These are phyloP conservation scores for Apiospora hydei DNA, from an alignment of 2,329 filamentous ascomycete genomes.

Conservation along the genomic window DNA sequence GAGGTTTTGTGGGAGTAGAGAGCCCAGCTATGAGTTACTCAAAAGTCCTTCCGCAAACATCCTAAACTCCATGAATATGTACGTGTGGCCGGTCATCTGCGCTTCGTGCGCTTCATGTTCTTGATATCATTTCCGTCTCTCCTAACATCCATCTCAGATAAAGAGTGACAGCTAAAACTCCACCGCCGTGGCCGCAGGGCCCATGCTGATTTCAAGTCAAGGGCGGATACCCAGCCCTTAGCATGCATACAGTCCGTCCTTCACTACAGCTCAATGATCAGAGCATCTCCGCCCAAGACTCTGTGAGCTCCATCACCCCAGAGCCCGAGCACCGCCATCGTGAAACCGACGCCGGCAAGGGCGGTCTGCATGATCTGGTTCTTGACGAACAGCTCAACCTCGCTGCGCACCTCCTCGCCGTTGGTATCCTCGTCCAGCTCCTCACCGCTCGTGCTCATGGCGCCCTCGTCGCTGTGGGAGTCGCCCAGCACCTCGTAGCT, in stretches of 20 bases:
- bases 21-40: background rate
- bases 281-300: constrained; percentile 29
- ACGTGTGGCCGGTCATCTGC: background rate
- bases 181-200: background rate
- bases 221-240: background rate
- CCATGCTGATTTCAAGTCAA: background rate
- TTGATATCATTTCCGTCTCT: background rate
- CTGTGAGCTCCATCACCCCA: constrained; percentile 66
- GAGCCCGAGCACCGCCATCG: constrained; percentile 68
- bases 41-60: background rate
- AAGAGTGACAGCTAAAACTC: background rate
- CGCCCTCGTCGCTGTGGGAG: constrained; percentile 58
- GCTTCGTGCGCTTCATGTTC: background rate
- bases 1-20: background rate
- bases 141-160: background rate
- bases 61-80: constrained; percentile 12
- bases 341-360: constrained; percentile 63
- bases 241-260: background rate
- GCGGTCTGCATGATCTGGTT: constrained; percentile 62
- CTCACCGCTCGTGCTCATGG: constrained; percentile 46
- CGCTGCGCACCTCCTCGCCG: constrained; percentile 66
- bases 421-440: constrained; percentile 58
- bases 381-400: constrained; percentile 62
- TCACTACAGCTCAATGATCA: constrained; percentile 35
- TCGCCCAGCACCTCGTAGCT: constrained; percentile 73